Evolutionary conservation across 768 basidiomycete genomes (phyloP).

Genomic region (Tephrocybe sp.): DNA sequence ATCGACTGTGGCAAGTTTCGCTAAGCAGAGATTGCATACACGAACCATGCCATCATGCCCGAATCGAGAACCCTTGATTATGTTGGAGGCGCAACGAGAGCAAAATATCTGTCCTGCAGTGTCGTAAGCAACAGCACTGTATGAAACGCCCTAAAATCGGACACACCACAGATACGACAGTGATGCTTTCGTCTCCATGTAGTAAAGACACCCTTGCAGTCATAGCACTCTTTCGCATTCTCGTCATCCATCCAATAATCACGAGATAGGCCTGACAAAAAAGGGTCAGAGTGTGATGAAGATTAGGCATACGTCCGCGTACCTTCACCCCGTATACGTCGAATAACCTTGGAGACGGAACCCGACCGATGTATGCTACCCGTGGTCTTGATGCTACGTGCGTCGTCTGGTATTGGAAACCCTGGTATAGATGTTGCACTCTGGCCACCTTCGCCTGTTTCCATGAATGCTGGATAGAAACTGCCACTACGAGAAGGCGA

Average conservation of each 20-base stretch:
- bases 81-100: constrained; percentile 93
- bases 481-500: constrained; percentile 50
- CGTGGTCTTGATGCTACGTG: constrained; percentile 78
- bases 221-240: constrained; percentile 92
- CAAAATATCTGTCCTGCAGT: constrained; percentile 91
- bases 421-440: constrained; percentile 85
- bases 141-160: not conserved
- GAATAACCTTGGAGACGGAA: constrained; percentile 89
- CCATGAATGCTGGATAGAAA: constrained; percentile 51
- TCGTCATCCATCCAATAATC: constrained; percentile 99
- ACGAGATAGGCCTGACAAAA: constrained; percentile 66
- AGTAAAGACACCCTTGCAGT: constrained; percentile 92
- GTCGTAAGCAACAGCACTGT: not conserved
- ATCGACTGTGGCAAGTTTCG: constrained; percentile 83
- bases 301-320: constrained; percentile 5
- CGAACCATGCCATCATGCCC: constrained; percentile 95
- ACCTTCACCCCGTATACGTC: constrained; percentile 90
- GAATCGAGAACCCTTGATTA: constrained; percentile 91
- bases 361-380: constrained; percentile 69
- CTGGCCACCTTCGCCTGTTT: constrained; percentile 49
- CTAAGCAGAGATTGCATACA: constrained; percentile 94
- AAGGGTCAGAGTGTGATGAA: constrained; percentile 5
- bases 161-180: constrained; percentile 91
- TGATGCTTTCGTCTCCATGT: constrained; percentile 96
- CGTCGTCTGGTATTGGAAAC: constrained; percentile 89